Base-by-base conservation (phyloP, 495 filamentous ascomycete species). In the Neurospora sp. region DNA sequence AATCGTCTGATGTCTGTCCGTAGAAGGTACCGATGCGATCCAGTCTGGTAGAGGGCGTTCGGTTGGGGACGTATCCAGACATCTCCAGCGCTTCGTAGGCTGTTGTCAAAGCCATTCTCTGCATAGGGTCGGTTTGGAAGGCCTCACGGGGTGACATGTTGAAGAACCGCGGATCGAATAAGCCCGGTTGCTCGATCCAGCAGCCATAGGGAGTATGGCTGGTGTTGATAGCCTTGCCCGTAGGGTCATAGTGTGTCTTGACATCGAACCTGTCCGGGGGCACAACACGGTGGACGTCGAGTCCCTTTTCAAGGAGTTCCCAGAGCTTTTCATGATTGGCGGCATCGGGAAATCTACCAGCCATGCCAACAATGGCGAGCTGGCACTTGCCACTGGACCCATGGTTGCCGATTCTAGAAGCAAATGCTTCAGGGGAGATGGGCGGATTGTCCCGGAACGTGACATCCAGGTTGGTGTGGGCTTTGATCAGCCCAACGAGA, bases 91-190 rank as follows among this genome's bases (percentile, higher is more conserved):
- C 94, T 77, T 97, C 94, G 74, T 96, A 97, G 1, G 93, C 93
- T 27, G 92, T 96, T 5, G 90, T 88, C 41, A 98, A 81, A 1
- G 92, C 92, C 76, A 97, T 85, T 48, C 94, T 88, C 79, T 96
- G 94, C 83, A 94, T 94, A 1, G 94, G 94, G 79, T 97, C 94
- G 0, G 93, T 94, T 75, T 96, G 92, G 61, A 88, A 85, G 7
- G 94, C 94, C 83, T 98, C 94, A 73, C 94, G 91, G 2, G 94
- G 94, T 18, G 94, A 97, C 90, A 98, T 96, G 82, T 94, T 96
- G 89, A 98, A 98, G 83, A 97, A 97, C 0, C 89, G 86, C 40
- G 92, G 89, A 72, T 98, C 94, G 78, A 98, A 98, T 38, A 91
- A 82, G 10, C 92, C 92, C 0, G 94, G 92, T 69, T 97, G 88